Evolutionary conservation across 768 basidiomycete genomes (phyloP).

Genomic region (Tylopilus subfusipes): DNA sequence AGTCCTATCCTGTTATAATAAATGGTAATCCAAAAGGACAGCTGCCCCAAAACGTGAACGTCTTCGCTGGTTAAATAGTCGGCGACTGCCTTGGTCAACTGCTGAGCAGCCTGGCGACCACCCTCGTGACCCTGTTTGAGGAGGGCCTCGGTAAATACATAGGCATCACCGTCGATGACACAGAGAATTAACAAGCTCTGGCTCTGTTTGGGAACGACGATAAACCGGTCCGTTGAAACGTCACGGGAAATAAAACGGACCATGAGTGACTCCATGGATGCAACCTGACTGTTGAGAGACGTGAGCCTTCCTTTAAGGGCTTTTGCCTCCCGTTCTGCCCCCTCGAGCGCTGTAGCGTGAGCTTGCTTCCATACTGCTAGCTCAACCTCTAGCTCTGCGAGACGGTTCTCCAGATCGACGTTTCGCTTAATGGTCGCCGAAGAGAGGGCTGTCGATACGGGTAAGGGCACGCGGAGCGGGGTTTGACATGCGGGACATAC

Average conservation of each 20-base stretch:
- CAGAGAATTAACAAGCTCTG: conserved; percentile 70
- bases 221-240: neutral
- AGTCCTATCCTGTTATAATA: conserved; percentile 65
- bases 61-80: conserved; percentile 63
- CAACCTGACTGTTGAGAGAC: conserved; percentile 62
- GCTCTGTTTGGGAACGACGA: conserved; percentile 36
- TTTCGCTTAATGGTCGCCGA: conserved; percentile 61
- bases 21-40: conserved; percentile 74
- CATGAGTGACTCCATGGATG: conserved; percentile 52
- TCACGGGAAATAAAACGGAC: conserved; percentile 16
- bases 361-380: conserved; percentile 69
- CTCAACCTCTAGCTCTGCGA: conserved; percentile 67
- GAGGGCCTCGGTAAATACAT: conserved; percentile 58
- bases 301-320: conserved; percentile 67
- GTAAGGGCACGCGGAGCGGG: conserved; percentile 10
- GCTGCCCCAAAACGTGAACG: conserved; percentile 54
- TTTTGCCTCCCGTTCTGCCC: conserved; percentile 58
- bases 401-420: conserved; percentile 57
- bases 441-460: conserved; percentile 51
- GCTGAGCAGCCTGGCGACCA: conserved; percentile 57
- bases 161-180: conserved; percentile 69
- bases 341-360: conserved; percentile 58
- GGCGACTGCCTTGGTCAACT: conserved; percentile 65
- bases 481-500: conserved; percentile 34
- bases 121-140: conserved; percentile 63